Percentiles rank a stretch among this genome's conserved stretches.
phyloP scores from a whole-genome alignment of 1,284 basidiomycete species.

The Melampsora larici-populina region DNA sequence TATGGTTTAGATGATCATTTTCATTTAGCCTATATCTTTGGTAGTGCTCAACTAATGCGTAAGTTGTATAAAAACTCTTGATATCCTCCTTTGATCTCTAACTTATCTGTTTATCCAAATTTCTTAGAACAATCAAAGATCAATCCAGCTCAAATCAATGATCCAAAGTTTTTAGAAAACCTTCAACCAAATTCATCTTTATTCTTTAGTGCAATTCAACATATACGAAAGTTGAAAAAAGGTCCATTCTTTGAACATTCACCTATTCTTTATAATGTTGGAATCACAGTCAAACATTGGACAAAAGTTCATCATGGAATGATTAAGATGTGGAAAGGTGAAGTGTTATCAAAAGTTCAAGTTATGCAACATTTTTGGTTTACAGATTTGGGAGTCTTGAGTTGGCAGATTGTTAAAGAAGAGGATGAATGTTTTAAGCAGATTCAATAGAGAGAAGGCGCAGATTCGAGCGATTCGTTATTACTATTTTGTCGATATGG shows the following conservation, averaged over 20 bases:
- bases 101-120: background rate
- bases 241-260: conserved; percentile 51
- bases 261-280: conserved; percentile 81
- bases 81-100: background rate
- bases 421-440: background rate
- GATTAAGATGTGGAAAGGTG: conserved; percentile 94
- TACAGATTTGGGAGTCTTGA: conserved; percentile 14
- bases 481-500: no score
- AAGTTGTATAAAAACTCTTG: conserved; percentile 34
- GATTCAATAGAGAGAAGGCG: no score
- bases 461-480: no score
- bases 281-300: conserved; percentile 79
- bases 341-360: conserved; percentile 91
- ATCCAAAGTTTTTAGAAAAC: conserved; percentile 9
- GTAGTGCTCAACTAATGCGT: conserved; percentile 76
- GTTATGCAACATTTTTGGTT: conserved; percentile 86
- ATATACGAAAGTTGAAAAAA: conserved; percentile 48
- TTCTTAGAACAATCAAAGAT: conserved; percentile 12
- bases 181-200: conserved; percentile 62
- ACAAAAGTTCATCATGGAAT: conserved; percentile 82
- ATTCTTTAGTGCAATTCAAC: background rate
- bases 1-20: conserved; percentile 95
- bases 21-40: conserved; percentile 69
- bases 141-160: background rate
- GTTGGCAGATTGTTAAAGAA: background rate